These are phyloP conservation scores for Microdochium trichocladiopsis DNA, from an alignment of 2,329 filamentous ascomycete genomes.

Conservation along the genomic window DNA sequence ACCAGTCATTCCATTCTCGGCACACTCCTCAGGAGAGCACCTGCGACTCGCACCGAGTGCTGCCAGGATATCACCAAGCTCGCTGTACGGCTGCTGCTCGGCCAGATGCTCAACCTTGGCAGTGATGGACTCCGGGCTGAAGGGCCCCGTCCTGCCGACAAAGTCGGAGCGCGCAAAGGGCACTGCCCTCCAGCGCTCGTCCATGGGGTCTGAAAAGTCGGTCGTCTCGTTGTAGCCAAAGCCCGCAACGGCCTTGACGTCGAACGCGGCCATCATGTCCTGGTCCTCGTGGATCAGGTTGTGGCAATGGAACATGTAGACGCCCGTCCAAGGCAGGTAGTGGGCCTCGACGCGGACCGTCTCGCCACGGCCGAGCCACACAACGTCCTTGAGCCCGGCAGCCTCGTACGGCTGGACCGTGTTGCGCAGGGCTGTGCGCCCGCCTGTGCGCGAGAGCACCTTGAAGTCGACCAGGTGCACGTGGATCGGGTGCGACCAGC, in stretches of 20 bases:
- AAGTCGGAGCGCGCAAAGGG: slow-evolving; percentile 16
- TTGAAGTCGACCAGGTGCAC: slow-evolving; percentile 54
- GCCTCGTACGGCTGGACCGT: slow-evolving; percentile 43
- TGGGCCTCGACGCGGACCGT: slow-evolving; percentile 40
- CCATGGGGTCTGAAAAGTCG: slow-evolving; percentile 28
- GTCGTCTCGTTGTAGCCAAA: slow-evolving; percentile 30
- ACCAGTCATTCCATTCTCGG: slow-evolving; percentile 2
- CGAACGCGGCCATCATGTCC: slow-evolving; percentile 40
- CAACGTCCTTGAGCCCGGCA: slow-evolving; percentile 49
- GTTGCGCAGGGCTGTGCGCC: slow-evolving; percentile 18
- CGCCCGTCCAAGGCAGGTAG: slow-evolving; percentile 45
- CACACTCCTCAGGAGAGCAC: slow-evolving; percentile 19
- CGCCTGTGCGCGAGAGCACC: slow-evolving; percentile 39
- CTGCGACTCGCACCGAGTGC: slow-evolving; percentile 14
- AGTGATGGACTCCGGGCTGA: slow-evolving; percentile 16
- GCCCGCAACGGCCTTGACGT: slow-evolving; percentile 27
- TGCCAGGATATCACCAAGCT: slow-evolving; percentile 19
- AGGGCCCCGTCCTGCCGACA: slow-evolving; percentile 11
- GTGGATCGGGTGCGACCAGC: slow-evolving; percentile 47
- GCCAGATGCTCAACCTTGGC: slow-evolving; percentile 23
- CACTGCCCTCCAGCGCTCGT: slow-evolving; percentile 24
- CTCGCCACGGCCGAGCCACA: slow-evolving; percentile 45
- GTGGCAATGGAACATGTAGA: slow-evolving; percentile 43
- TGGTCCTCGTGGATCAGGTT: slow-evolving; percentile 37
- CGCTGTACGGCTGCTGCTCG: slow-evolving; percentile 22